Base-by-base conservation (phyloP, 495 filamentous ascomycete genomes). In the Delitschia confertaspora region DNA sequence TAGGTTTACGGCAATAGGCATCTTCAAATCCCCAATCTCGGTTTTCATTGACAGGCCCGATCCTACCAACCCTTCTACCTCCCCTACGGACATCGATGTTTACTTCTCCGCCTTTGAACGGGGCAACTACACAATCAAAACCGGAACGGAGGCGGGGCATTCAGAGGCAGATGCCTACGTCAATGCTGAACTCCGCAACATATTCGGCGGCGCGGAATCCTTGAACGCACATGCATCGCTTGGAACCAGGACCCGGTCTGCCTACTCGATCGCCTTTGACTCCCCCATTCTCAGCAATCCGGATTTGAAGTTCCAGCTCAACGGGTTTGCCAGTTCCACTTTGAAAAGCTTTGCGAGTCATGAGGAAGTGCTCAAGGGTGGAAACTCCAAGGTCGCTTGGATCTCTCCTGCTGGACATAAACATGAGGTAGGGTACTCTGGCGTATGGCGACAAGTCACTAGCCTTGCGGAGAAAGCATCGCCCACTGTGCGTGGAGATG, bases 131-230 rank as follows among this genome's bases (percentile, higher is more conserved):
- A 69, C 82, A 23, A 69, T 95, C 59, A 91, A 85, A 64, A 93
- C 88, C 2, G 91, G 91, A 23, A 95, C 91, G 4, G 88, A 95
- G 55, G 68, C 93, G 19, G 91, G 93, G 38, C 88, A 88, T 55
- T 72, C 82, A 9, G 93, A 96, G 62, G 93, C 88, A 11, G 88
- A 84, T 3, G 89, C 89, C 1, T 95, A 93, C 60, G 75, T 83
- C 42, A 85, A 88, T 41, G 70, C 83, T 21, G 70, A 84, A 9
- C 77, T 83, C 62, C 80, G 93, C 34, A 98, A 98, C 65, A 73
- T 98, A 30, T 88, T 96, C 57, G 91, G 91, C 27, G 93, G 93
- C 19, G 88, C 91, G 11, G 91, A 98, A 65, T 79, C 76, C n/a
- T 62, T 96, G 42, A 82, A 76, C 49, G 61, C 93, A 33, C 86